A percentile compares a stretch with the other conserved stretches of the same genome.
phyloP scores from a whole-genome alignment of 768 basidiomycete genomes.

The Termitomyces sp. region DNA sequence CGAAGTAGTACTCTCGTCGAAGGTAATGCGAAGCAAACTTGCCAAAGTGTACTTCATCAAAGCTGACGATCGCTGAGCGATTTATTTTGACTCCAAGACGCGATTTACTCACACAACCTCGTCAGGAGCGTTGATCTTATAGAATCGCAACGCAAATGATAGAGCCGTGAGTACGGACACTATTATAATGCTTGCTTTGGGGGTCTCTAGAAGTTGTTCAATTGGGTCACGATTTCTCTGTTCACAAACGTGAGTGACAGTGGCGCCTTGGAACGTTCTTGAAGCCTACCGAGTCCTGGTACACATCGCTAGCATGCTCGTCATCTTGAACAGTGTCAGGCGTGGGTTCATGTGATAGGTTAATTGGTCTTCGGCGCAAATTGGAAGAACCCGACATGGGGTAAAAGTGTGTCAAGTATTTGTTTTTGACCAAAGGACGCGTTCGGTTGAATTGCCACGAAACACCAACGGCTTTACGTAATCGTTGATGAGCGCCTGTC shows the following conservation, averaged over 20 bases:
- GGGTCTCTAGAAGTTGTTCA: constrained; percentile 60
- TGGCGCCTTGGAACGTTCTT: neutral
- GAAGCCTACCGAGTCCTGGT: constrained; percentile 42
- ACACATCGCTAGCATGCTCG: constrained; percentile 46
- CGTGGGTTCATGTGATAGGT: constrained; percentile 4
- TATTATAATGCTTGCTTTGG: constrained; percentile 56
- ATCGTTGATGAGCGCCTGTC: neutral
- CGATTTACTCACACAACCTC: constrained; percentile 76
- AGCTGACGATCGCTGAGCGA: constrained; percentile 39
- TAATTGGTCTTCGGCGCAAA: constrained; percentile 13
- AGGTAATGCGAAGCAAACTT: constrained; percentile 98
- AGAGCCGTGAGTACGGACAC: constrained; percentile 62
- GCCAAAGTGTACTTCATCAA: constrained; percentile 98
- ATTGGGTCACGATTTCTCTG: constrained; percentile 54
- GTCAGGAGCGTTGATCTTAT: constrained; percentile 92
- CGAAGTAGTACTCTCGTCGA: constrained; percentile 93
- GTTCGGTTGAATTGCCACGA: constrained; percentile 13
- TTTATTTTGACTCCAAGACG: neutral
- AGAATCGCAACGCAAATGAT: constrained; percentile 84
- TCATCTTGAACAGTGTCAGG: constrained; percentile 42
- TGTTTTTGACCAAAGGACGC: neutral
- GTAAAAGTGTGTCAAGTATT: constrained; percentile 2
- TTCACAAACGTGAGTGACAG: constrained; percentile 4
- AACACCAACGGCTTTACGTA: constrained; percentile 12
- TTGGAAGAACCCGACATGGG: constrained; percentile 17